Base-by-base conservation (phyloP, 73 alveolate genomes). In the Durusdinium trenchii region DNA sequence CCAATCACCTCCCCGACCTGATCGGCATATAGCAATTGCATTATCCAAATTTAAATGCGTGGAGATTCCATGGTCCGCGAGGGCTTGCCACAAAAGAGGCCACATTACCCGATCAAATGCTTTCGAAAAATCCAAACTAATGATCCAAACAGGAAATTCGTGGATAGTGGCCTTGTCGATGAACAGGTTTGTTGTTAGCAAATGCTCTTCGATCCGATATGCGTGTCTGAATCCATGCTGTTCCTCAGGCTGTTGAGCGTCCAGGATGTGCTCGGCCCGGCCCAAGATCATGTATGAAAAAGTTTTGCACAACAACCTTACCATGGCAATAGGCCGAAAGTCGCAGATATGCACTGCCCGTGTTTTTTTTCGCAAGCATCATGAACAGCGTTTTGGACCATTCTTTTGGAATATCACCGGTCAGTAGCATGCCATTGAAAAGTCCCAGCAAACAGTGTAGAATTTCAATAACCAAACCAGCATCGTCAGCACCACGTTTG, bases 321-420 rank as follows among this genome's bases (percentile, higher is more conserved):
- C 71, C 6, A 20, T 47, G 46, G 91, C 91, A 81, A 81, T 81
- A 43, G 91, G 71, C 6, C 91, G 42, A 32, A 81, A 45, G 32
- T 81, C 67, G 9, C 5, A 6, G 12, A 35, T 1, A 6, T 3
- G 4, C 6, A 5, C 14, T 28, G 91, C 69, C 9, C 20, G 20
- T 35, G 69, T 20, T 46, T 81, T 71, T 20, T 71, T 71, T 5
- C 28, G 30, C n/a, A n/a, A n/a, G n/a, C n/a, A n/a, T n/a, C n/a
- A 54, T n/a, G 57, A 43, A 3, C 28, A 23, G 46, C 54, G 67
- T 81, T n/a, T 47, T 81, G 26, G 36, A 61, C 52, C 69, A 84
- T 50, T 60, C 67, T 26, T 20, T 36, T 18, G 94, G 94, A 32
- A n/a, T 32, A 26, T n/a, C 30, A 16, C 78, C 76, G 1, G 12